Evolutionary conservation across 805 yeast genomes (phyloP).

Genomic region (Yamadazyma tumulicola): DNA sequence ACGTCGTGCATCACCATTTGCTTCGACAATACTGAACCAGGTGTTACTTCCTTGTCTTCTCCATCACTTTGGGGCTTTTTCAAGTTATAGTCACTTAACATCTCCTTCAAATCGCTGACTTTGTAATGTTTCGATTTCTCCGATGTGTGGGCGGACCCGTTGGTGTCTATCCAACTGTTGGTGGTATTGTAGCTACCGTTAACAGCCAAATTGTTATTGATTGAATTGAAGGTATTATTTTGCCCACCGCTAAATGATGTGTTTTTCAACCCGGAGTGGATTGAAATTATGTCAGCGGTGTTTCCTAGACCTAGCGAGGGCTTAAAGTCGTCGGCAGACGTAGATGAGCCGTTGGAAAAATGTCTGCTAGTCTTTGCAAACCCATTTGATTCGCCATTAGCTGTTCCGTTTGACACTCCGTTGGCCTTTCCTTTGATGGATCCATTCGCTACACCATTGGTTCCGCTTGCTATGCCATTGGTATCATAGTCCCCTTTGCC

Average conservation of each 20-base stretch:
- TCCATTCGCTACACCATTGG: conserved; percentile 1
- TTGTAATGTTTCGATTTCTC: conserved; percentile 22
- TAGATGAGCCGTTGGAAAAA: not conserved
- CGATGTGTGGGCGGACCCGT: conserved; percentile 16
- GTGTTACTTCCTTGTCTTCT: conserved; percentile 6
- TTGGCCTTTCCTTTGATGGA: conserved; percentile 1
- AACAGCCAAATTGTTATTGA: not conserved
- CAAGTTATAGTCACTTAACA: conserved; percentile 9
- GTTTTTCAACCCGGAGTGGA: conserved; percentile 31
- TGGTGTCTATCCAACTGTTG: conserved; percentile 11
- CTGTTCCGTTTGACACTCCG: conserved; percentile 2
- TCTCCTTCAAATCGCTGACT: conserved; percentile 36
- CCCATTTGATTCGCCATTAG: conserved; percentile 8
- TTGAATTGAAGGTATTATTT: not conserved
- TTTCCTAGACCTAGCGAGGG: conserved; percentile 32
- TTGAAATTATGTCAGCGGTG: conserved; percentile 39
- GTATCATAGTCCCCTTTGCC: not conserved
- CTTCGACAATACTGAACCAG: conserved; percentile 27
- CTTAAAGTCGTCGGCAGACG: conserved; percentile 11
- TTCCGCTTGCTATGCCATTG: not conserved
- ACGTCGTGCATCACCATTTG: conserved; percentile 32
- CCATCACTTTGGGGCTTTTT: conserved; percentile 4
- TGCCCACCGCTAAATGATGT: conserved; percentile 4
- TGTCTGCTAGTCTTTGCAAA: too few relatives aligned
- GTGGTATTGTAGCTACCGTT: conserved; percentile 10